Conservation (phyloP, 2,329 filamentous ascomycete genomes). For the Akanthomyces uredinophilus region DNA sequence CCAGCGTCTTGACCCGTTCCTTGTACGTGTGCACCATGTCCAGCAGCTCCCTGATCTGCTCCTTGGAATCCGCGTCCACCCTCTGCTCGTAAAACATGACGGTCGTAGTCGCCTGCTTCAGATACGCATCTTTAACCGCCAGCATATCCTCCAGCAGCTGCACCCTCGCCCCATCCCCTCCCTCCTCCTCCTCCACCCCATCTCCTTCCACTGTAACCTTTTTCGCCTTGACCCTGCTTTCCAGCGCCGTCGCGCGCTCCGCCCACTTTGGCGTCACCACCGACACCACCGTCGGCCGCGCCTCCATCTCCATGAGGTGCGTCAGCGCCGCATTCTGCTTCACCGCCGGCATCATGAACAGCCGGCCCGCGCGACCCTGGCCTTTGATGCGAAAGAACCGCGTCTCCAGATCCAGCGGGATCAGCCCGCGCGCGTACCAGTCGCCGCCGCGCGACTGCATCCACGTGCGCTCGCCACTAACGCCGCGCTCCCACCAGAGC, state of each 20-base stretch:
- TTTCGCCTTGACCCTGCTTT: slow-evolving; percentile 23
- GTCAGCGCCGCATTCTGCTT: slow-evolving; percentile 40
- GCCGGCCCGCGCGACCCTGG: slow-evolving; percentile 35
- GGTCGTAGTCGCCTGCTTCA: slow-evolving; percentile 18
- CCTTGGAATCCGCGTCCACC: neutral
- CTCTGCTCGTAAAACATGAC: slow-evolving; percentile 20
- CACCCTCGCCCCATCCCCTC: slow-evolving; percentile 18
- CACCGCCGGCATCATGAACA: slow-evolving; percentile 50
- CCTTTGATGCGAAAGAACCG: slow-evolving; percentile 48
- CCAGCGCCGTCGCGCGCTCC: slow-evolving; percentile 29
- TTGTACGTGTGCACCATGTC: slow-evolving; percentile 12
- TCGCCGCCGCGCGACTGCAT: slow-evolving; percentile 23
- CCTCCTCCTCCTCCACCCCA: slow-evolving; percentile 17
- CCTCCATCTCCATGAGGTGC: slow-evolving; percentile 42
- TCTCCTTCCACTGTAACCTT: slow-evolving; percentile 21
- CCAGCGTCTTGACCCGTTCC: slow-evolving; percentile 18
- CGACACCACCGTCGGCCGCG: slow-evolving; percentile 35
- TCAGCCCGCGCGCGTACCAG: slow-evolving; percentile 39
- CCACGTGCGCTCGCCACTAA: slow-evolving; percentile 37
- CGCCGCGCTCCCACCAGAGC: slow-evolving; percentile 32
- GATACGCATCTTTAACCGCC: slow-evolving; percentile 19
- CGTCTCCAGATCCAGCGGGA: slow-evolving; percentile 44
- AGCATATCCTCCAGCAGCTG: slow-evolving; percentile 16
- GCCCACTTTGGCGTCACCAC: slow-evolving; percentile 27
- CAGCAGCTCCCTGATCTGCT: slow-evolving; percentile 11